phyloP scores from a whole-genome alignment of 768 basidiomycete genomes.

The Lactifluus hygrophoroides region DNA sequence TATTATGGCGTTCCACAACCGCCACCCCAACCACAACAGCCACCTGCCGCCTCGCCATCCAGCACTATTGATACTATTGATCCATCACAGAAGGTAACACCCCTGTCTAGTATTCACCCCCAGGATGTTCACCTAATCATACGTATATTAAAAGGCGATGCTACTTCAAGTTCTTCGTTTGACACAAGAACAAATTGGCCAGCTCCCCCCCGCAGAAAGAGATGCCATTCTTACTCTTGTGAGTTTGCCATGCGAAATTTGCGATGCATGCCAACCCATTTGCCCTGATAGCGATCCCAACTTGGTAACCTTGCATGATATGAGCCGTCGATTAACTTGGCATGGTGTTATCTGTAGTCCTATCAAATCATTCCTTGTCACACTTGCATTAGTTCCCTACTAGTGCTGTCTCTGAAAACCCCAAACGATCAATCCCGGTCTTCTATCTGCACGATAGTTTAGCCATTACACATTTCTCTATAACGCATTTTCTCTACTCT shows the following conservation, averaged over 20 bases:
- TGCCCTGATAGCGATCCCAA: conserved; percentile 10
- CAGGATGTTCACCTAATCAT: background rate
- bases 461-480: background rate
- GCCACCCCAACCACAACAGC: conserved; percentile 28
- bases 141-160: conserved; percentile 48
- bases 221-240: conserved; percentile 46
- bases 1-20: conserved; percentile 24
- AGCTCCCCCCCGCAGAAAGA: conserved; percentile 68
- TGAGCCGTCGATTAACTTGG: background rate
- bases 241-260: background rate
- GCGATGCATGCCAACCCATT: background rate
- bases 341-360: background rate
- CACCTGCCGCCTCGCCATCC: conserved; percentile 30
- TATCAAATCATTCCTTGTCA: background rate
- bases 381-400: background rate
- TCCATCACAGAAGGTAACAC: conserved; percentile 18
- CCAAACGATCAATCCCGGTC: background rate
- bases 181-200: conserved; percentile 75
- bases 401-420: background rate
- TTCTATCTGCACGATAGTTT: background rate
- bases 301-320: conserved; percentile 15
- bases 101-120: conserved; percentile 5
- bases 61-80: conserved; percentile 15
- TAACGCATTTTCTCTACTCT: conserved; percentile 11
- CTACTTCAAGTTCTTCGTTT: conserved; percentile 79